A percentile compares a stretch with the other conserved stretches of the same genome.
phyloP scores from a whole-genome alignment of 2,329 filamentous ascomycete genomes.

The Ophiostoma piceae region DNA sequence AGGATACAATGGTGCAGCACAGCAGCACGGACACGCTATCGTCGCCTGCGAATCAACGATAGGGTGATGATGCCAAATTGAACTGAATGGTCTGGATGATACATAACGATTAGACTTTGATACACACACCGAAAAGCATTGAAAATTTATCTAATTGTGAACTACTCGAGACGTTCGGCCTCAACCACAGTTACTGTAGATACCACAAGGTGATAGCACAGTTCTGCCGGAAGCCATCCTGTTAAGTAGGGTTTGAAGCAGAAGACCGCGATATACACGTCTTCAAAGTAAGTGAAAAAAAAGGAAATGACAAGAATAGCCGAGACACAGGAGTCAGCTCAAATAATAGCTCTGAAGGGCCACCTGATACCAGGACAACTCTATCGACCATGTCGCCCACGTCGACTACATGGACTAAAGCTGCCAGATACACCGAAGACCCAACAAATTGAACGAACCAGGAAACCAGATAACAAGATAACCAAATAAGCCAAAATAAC shows the following conservation, averaged over 20 bases:
- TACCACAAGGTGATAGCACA: not conserved
- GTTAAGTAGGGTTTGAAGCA: not conserved
- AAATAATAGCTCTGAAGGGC: no score
- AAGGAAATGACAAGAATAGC: not conserved
- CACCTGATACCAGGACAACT: no score
- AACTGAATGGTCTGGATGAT: not conserved
- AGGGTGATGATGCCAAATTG: not conserved
- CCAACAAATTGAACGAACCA: not conserved
- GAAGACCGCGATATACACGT: not conserved
- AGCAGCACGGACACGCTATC: conserved; percentile 21
- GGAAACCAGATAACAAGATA: not conserved
- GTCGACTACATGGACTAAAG: no score
- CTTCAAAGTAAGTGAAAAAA: not conserved
- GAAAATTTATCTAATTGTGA: not conserved
- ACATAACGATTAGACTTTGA: not conserved
- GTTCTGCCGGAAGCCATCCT: not conserved
- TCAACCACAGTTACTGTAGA: not conserved
- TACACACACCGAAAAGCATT: not conserved
- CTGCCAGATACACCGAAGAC: no score
- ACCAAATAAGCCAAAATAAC: not conserved
- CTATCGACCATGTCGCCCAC: no score
- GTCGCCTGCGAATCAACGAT: conserved; percentile 16
- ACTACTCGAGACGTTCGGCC: not conserved
- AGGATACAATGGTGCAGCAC: conserved; percentile 21
- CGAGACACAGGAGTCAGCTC: not conserved